A percentile compares a stretch with the other conserved stretches of the same genome.
These are phyloP conservation scores for Suhomyces pyralidae DNA, from an alignment of 805 yeast genomes.

Conservation along the genomic window DNA sequence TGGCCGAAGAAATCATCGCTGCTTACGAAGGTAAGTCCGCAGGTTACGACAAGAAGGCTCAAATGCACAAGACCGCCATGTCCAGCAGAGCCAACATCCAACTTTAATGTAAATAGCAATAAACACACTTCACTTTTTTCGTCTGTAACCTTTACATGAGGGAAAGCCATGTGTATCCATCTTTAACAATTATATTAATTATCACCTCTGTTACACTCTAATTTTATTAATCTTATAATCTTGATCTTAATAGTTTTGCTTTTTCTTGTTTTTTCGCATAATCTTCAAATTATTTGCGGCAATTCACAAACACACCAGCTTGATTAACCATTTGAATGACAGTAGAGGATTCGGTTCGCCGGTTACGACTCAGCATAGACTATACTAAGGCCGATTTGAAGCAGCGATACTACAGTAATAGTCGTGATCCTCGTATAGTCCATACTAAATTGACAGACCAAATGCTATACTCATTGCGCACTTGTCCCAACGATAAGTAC, in stretches of 20 bases:
- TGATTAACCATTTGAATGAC: background rate
- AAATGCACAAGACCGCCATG: constrained; percentile 82
- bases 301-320: background rate
- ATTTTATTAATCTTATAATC: too few relatives aligned
- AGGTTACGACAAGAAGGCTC: constrained; percentile 78
- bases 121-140: constrained; percentile 6
- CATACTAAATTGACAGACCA: constrained; percentile 32
- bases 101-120: constrained; percentile 3
- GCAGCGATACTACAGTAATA: constrained; percentile 38
- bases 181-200: too few relatives aligned
- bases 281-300: background rate
- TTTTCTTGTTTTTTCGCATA: background rate
- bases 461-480: constrained; percentile 37
- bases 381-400: constrained; percentile 32
- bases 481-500: constrained; percentile 33
- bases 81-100: constrained; percentile 77
- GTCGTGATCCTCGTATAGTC: constrained; percentile 35
- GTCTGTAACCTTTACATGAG: background rate
- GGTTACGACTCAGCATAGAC: constrained; percentile 30
- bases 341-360: constrained; percentile 14
- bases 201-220: too few relatives aligned
- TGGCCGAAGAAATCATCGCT: constrained; percentile 83
- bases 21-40: constrained; percentile 77
- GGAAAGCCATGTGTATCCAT: too few relatives aligned
- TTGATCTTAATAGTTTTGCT: too few relatives aligned